phyloP scores from a whole-genome alignment of 164 flowering plant genomes.

The Houttuynia cordata region DNA sequence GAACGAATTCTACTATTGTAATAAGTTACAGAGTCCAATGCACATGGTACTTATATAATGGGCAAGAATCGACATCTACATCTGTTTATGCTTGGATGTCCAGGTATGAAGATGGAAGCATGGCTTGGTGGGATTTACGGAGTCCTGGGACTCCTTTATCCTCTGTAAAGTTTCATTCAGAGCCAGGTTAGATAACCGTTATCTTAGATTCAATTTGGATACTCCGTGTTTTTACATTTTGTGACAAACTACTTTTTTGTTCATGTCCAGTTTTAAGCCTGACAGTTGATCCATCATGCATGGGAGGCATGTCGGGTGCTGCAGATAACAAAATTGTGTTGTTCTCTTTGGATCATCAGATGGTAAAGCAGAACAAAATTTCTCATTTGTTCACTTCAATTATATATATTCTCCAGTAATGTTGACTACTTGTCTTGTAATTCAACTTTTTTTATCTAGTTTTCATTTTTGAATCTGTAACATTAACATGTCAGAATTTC shows the following conservation, averaged over 20 bases:
- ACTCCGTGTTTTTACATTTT: not conserved
- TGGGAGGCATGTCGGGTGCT: constrained; percentile 74
- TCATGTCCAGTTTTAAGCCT: constrained; percentile 53
- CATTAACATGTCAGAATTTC: too few species aligned
- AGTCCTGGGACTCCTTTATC: constrained; percentile 53
- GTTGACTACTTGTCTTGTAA: too few species aligned
- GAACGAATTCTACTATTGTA: too few species aligned
- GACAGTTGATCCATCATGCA: constrained; percentile 43
- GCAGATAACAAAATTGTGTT: constrained; percentile 72
- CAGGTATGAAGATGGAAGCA: constrained; percentile 90
- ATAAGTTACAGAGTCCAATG: not conserved
- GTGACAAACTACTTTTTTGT: not conserved
- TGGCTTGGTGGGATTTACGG: constrained; percentile 88
- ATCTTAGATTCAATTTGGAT: too few species aligned
- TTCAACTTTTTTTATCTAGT: too few species aligned
- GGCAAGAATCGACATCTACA: not conserved
- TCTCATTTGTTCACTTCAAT: not conserved
- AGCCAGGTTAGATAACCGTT: constrained; percentile 46
- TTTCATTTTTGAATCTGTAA: too few species aligned
- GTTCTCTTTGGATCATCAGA: constrained; percentile 47
- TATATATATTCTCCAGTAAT: too few species aligned
- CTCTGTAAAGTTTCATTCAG: constrained; percentile 68
- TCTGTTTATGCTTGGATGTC: not conserved
- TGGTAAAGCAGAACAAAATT: constrained; percentile 23
- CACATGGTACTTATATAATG: not conserved